Base-by-base conservation (phyloP, 2,329 filamentous ascomycete genomes). In the Pseudogymnoascus sp. region DNA sequence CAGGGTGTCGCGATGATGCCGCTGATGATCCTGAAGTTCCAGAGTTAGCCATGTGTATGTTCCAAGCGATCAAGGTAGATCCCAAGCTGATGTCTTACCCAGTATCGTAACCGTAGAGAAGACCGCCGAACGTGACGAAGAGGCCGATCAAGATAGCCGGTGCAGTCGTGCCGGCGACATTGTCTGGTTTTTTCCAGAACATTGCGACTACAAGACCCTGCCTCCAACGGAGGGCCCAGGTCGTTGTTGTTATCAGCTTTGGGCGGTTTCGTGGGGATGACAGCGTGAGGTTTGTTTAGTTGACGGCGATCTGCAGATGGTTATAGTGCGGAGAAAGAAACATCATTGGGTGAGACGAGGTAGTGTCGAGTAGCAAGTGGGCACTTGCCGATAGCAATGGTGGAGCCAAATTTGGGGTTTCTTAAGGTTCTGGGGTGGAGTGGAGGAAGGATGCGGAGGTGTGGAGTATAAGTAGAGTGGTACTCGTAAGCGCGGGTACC, bases 121-220 rank as follows among this genome's bases (percentile, higher is more conserved):
- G 74, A 66, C 86, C 86, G 70, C 85, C 86, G 61, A 83, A 85
- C 65, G 86, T 85, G 67, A 88, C 86, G 73, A 89, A 88, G 67
- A 87, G 77, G 65, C 85, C 85, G 74, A 89, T 81, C 81, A 89
- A 84, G 74, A 88, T 87, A 69, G 85, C 85, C 68, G 84, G 85
- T 72, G 84, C 85, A 70, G 87, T 85, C 70, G 85, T 87, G 73
- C 87, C 87, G 72, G 86, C 83, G 73, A 88, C 85, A 79, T 87
- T 87, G 76, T 87, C 83, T 73, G 87, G 87, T 78, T 88, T 89
- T 68, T 84, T 85, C 84, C 84, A 87, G 47, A 54, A 32, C 47
- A 54, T 54, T n/a, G 16, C 47, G 47, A 54, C 47, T 12, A 22
- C 47, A 54, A 54, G 47, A 54, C 47, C 47, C 47, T 54, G 28